Base-by-base conservation (phyloP, 345 rosid genomes). In the Fremontodendron californicum region DNA sequence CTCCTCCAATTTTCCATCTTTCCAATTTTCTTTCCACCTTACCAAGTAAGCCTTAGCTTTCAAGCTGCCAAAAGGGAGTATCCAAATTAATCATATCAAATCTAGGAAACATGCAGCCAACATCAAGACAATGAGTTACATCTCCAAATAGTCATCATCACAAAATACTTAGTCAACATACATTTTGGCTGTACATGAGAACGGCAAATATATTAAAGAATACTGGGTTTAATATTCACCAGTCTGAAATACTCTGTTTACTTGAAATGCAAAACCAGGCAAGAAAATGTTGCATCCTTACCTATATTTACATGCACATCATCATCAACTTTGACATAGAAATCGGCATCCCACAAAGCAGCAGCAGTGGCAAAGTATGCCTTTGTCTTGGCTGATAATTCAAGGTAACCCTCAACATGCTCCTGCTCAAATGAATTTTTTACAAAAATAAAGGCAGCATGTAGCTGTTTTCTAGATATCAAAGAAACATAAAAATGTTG, bases 291-390 rank as follows among this genome's bases (percentile, higher is more conserved):
- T 69, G 51, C 23, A 51, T n/a, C 33, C 63, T 51, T 84, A 95
- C 99, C 99, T 88, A 93, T 92, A 76, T 93, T 95, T 74, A 95
- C 98, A 82, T 95, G 99, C 39, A 95, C 96, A 79, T 95, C 98
- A 78, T 95, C 99, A 75, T 95, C 99, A 27, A 93, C 98, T 87
- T 95, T 95, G 81, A 95, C 96, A 66, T 92, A 95, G 82, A 95
- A 93, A 81, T 95, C 97, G 12, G 99, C 98, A 88, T 95, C 92
- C 99, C 99, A 93, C 81, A 90, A 71, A 40, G 94, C 86, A 74
- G 87, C 91, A 75, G 98, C 99, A 4, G 97, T 88, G 18, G 94
- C 89, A 23, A 95, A 95, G 84, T 92, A 93, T 71, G 78, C 71
- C 87, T 89, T 95, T 21, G 99, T 95, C 86, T 93, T 95, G 69